Conservation (phyloP, 2,329 filamentous ascomycete genomes). For the Hypoxylon sp. region DNA sequence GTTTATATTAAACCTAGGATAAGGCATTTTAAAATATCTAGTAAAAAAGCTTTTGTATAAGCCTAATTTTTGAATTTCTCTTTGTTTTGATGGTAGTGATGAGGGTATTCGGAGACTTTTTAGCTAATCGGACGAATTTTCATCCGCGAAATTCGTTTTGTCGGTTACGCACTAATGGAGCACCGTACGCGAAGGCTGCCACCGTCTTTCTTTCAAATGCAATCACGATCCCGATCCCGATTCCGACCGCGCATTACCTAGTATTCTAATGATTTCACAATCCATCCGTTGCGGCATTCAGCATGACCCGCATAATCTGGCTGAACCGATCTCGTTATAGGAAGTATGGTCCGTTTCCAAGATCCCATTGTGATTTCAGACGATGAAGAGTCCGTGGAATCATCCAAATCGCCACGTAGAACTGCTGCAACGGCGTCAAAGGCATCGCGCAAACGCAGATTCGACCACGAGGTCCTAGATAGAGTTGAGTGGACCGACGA, state of each 20-base stretch:
- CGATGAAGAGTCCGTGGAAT: conserved; percentile 47
- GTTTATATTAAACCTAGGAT: neutral
- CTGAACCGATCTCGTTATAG: neutral
- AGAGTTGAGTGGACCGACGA: conserved; percentile 50
- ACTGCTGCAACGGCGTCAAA: conserved; percentile 4
- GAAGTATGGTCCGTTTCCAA: conserved; percentile 39
- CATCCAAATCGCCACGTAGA: conserved; percentile 39
- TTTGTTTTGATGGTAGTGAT: neutral
- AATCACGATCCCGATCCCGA: neutral
- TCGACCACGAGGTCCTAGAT: conserved; percentile 11
- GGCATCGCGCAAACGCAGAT: conserved; percentile 45
- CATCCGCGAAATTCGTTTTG: no score
- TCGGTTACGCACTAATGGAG: no score
- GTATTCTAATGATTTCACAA: neutral
- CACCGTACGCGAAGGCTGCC: no score
- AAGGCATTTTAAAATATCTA: neutral
- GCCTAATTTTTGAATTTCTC: no score
- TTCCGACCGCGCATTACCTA: neutral
- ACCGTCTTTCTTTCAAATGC: neutral
- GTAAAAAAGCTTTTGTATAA: neutral
- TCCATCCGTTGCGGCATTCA: neutral
- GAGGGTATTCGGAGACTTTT: neutral
- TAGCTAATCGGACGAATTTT: neutral
- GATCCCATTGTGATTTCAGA: conserved; percentile 45
- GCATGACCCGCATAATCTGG: conserved; percentile 28